Base-by-base conservation (phyloP, 345 rosid species). In the Aegle marmelos region DNA sequence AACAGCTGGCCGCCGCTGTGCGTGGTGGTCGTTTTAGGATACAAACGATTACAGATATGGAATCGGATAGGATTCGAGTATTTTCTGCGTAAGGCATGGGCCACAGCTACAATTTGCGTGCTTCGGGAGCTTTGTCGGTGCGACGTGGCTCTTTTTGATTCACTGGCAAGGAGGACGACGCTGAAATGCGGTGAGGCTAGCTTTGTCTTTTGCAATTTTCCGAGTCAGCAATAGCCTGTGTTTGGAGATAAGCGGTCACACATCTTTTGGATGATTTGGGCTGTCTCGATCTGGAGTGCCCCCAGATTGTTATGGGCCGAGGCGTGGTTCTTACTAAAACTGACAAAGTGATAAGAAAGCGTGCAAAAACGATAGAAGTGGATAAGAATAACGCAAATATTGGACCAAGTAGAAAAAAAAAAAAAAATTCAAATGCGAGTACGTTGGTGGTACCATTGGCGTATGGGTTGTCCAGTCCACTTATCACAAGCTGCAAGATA, bases 41-140 rank as follows among this genome's bases (percentile, higher is more conserved):
- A 5, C 57, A 53, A 6, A 64, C 4, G 2, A 22, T 1, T 62
- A 61, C 34, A 11, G 60, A 4, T 53, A 56, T 16, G 30, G 2
- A 27, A 22, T 21, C 13, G 80, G 76, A 28, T 63, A 78, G 79
- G 82, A 74, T 82, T 75, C 16, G 78, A 76, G 17, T 24, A 11
- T 0, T 11, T 28, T 82, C 83, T 84, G 86, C 84, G 71, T 19
- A 37, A 73, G 80, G 16, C n/a, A 4, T 21, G 60, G 81, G 85
- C 13, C 83, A n/a, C 84, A 5, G 7, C 50, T 45, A 13, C 17
- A 13, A 13, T 45, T 45, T 11, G 50, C 50, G 50, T 3, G 13
- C 17, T 53, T 53, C 5, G 0, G 0, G 22, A 53, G 57, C 1
- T 5, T 0, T 0, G 57, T 53, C n/a, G 57, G 21, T 53, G 57